Evolutionary conservation across 805 yeast species (phyloP).

Genomic region (Barnettozyma salicaria): DNA sequence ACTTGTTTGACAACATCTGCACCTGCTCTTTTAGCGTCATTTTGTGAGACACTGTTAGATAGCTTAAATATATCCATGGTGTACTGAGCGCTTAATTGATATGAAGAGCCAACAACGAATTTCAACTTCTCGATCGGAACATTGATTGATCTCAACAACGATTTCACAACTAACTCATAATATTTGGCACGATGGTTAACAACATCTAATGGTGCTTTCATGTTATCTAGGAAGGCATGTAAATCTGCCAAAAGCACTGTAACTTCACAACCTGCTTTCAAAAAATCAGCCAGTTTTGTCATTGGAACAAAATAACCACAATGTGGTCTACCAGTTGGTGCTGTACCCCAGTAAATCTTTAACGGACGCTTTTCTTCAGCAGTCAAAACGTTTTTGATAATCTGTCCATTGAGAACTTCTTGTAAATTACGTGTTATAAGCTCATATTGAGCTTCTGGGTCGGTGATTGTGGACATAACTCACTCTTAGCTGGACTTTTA

Average conservation of each 20-base stretch:
- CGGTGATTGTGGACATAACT: slow-evolving; percentile 24
- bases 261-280: slow-evolving; percentile 94
- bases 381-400: slow-evolving; percentile 67
- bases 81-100: slow-evolving; percentile 72
- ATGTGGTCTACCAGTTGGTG: slow-evolving; percentile 98
- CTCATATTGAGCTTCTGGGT: slow-evolving; percentile 59
- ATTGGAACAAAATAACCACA: slow-evolving; percentile 98
- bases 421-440: slow-evolving; percentile 83
- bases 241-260: slow-evolving; percentile 88
- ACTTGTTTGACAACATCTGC: slow-evolving; percentile 99
- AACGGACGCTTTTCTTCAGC: slow-evolving; percentile 71
- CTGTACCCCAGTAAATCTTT: slow-evolving; percentile 97
- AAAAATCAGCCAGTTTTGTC: slow-evolving; percentile 92
- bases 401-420: slow-evolving; percentile 65
- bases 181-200: slow-evolving; percentile 84
- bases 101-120: slow-evolving; percentile 85
- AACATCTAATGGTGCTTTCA: slow-evolving; percentile 96
- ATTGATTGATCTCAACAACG: slow-evolving; percentile 77
- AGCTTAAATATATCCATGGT: slow-evolving; percentile 86
- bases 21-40: slow-evolving; percentile 98
- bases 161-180: slow-evolving; percentile 78
- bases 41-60: slow-evolving; percentile 81
- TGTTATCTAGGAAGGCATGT: slow-evolving; percentile 95
- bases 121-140: slow-evolving; percentile 87
- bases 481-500: neutral